phyloP scores from a whole-genome alignment of 1,284 basidiomycete species.

The Ganoderma sinense region DNA sequence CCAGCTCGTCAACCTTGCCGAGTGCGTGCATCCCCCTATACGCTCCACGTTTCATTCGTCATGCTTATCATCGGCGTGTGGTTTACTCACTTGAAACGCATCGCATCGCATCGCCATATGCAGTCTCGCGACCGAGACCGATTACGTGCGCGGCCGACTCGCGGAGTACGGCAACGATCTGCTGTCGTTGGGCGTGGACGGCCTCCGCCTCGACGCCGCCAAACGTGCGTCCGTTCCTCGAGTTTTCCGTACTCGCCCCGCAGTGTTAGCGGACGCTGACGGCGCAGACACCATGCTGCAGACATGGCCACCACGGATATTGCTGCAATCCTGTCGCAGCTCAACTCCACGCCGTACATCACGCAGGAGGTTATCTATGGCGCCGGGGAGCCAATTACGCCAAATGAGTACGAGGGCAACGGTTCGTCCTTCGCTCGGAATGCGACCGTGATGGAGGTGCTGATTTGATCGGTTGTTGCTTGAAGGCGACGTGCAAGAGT shows the following conservation, averaged over 20 bases:
- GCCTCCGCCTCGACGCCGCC: conserved; percentile 71
- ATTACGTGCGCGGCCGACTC: conserved; percentile 60
- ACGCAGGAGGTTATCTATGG: conserved; percentile 69
- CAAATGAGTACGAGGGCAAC: conserved; percentile 60
- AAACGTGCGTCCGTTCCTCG: conserved; percentile 54
- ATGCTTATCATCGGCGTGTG: neutral
- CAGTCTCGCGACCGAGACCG: conserved; percentile 67
- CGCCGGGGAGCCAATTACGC: conserved; percentile 58
- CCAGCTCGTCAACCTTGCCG: conserved; percentile 61
- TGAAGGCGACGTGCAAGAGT: conserved; percentile 71
- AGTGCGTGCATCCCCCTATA: conserved; percentile 47
- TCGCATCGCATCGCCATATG: neutral
- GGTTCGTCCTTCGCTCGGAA: conserved; percentile 42
- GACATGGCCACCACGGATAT: conserved; percentile 64
- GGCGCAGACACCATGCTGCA: conserved; percentile 35
- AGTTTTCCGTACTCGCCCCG: neutral
- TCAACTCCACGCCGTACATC: conserved; percentile 55
- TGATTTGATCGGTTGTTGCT: neutral
- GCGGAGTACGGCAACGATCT: conserved; percentile 69
- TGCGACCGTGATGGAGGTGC: neutral
- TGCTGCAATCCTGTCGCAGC: conserved; percentile 56
- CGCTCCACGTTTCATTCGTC: neutral
- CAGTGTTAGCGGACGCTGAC: neutral
- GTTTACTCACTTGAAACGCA: neutral
- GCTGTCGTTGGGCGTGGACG: conserved; percentile 67